These are phyloP conservation scores for Prunus padus DNA, from an alignment of 306 rosid species.

Conservation along the genomic window DNA sequence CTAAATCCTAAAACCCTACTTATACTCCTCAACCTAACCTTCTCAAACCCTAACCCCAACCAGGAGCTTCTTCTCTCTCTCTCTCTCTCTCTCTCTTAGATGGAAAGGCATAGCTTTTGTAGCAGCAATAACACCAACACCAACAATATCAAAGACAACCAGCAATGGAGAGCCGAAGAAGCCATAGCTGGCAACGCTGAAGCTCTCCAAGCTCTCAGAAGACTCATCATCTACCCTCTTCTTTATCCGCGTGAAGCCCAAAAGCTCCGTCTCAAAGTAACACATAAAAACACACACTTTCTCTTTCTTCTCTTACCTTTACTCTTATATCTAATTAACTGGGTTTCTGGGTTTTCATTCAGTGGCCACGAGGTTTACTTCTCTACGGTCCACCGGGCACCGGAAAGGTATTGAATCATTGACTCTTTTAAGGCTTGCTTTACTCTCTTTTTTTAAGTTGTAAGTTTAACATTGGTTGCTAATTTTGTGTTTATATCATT, in stretches of 20 bases:
- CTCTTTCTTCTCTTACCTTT: background rate
- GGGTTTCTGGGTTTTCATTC: conserved; percentile 30
- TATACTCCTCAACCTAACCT: too few relatives aligned
- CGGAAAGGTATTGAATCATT: conserved; percentile 59
- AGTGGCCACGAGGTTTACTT: conserved; percentile 89
- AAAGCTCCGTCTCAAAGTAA: conserved; percentile 68
- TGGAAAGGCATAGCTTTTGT: too few relatives aligned
- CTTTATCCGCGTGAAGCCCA: conserved; percentile 48
- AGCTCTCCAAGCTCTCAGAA: conserved; percentile 73
- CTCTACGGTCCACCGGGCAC: conserved; percentile 94
- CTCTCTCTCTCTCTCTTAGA: too few relatives aligned
- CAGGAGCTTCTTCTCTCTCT: too few relatives aligned
- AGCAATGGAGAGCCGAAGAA: conserved; percentile 67
- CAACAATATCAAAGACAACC: too few relatives aligned
- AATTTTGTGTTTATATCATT: background rate
- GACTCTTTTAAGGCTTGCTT: background rate
- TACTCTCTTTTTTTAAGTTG: background rate
- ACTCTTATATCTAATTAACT: background rate
- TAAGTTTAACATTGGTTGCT: background rate
- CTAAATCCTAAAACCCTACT: too few relatives aligned
- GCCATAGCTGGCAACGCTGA: conserved; percentile 64
- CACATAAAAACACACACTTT: background rate
- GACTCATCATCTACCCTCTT: conserved; percentile 65
- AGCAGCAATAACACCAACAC: too few relatives aligned
- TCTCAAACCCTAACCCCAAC: too few relatives aligned